Conservation (phyloP, 345 rosid species). For the Populus deltoides region DNA sequence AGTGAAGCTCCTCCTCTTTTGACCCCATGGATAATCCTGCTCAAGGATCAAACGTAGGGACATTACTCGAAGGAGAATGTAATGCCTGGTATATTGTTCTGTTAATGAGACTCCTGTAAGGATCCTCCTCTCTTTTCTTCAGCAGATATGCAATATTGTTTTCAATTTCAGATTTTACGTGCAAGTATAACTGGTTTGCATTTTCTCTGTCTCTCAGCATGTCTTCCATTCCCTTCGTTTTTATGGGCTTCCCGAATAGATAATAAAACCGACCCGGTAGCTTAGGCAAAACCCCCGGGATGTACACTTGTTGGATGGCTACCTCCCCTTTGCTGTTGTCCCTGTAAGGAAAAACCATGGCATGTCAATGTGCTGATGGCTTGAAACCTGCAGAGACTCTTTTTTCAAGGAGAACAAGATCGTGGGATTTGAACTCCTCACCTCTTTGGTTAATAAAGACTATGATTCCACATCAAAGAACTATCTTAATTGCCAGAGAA, state of each 20-base stretch:
- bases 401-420: no score
- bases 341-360: conserved; percentile 28
- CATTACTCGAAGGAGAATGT: conserved; percentile 36
- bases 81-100: conserved; percentile 39
- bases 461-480: no score
- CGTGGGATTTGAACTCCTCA: no score
- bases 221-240: conserved; percentile 52
- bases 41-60: conserved; percentile 53
- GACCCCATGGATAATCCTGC: no score
- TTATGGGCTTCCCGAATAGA: conserved; percentile 68
- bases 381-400: no score
- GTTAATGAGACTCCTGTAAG: conserved; percentile 55
- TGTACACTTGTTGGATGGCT: conserved; percentile 42
- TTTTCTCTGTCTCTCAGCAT: conserved; percentile 46
- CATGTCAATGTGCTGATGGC: no score
- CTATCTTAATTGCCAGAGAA: rapidly evolving
- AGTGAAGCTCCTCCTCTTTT: no score
- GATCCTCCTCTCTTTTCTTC: conserved; percentile 71
- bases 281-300: conserved; percentile 67
- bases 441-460: no score
- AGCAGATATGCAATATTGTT: conserved; percentile 51
- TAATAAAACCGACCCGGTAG: conserved; percentile 65
- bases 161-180: conserved; percentile 61
- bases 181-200: conserved; percentile 59
- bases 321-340: conserved; percentile 55